Evolutionary conservation across 768 basidiomycete species (phyloP), one percentile per base, ranked within the genome.

Genomic region (Suillus variegatus): DNA sequence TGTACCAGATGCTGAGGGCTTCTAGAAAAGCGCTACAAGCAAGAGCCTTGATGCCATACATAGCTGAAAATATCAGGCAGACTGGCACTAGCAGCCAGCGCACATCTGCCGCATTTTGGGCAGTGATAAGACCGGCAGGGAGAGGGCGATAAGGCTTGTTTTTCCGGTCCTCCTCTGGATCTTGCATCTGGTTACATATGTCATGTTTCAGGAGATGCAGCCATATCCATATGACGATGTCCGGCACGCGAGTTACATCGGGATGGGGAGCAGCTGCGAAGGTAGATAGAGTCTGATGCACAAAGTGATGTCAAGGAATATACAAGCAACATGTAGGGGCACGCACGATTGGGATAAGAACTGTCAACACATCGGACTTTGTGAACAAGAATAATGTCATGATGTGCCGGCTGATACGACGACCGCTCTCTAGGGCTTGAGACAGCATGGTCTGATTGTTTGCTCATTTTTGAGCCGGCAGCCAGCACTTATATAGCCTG

Each of bases 61-160:
- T 62, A 9, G 61, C 58, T 2, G 78, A 79, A 38, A 72, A 57
- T 12, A 70, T 40, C 35, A 76, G 58, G 63, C 77, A 80, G 16
- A 71, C 58, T 0, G 71, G 58, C 2, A 78, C 63, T 32, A 74
- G 67, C 5, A 73, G 28, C 72, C 76, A 75, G 14, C 76, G 76
- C 16, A 80, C 65, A 5, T 70, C 41, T 12, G 60, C 66, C 16
- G 81, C 76, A 25, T 76, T 70, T 10, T 38, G 54, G 5, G 74
- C 57, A n/a, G 74, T 73, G 36, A 82, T 75, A 8, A 75, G 78
- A 7, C 76, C 75, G 10, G 81, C 72, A 7, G 81, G 79, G 1
- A 82, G 65, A 4, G 81, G 81, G 12, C 81, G 70, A 72, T 77
- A 74, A 4, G 76, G 74, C 54, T 79, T 78, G 65, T 82, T 81